Percentiles rank a stretch among this genome's conserved stretches.
These are phyloP conservation scores for Ogataea corticis DNA, from an alignment of 805 yeast species.

Conservation along the genomic window DNA sequence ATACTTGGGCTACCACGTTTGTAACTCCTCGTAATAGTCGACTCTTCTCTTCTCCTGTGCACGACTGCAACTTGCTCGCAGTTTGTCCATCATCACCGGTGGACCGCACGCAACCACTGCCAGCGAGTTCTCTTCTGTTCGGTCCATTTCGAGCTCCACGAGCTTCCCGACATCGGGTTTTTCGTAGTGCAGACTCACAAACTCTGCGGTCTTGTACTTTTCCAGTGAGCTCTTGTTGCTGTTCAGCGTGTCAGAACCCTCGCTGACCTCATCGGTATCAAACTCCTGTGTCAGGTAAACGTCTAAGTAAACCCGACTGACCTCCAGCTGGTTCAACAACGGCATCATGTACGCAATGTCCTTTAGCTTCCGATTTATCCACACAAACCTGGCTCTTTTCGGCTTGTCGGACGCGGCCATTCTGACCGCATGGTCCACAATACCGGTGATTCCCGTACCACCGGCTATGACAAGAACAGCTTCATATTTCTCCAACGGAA, in stretches of 20 bases:
- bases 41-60: slow-evolving; percentile 48
- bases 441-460: slow-evolving; percentile 69
- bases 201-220: slow-evolving; percentile 28
- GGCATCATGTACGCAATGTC: slow-evolving; percentile 48
- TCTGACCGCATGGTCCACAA: slow-evolving; percentile 38
- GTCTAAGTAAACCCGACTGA: slow-evolving; percentile 30
- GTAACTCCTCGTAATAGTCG: slow-evolving; percentile 73
- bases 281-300: slow-evolving; percentile 38
- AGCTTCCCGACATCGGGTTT: slow-evolving; percentile 40
- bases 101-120: slow-evolving; percentile 51
- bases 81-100: slow-evolving; percentile 46
- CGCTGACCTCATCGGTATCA: slow-evolving; percentile 4
- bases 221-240: slow-evolving; percentile 32
- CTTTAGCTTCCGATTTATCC: slow-evolving; percentile 58
- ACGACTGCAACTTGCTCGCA: slow-evolving; percentile 48
- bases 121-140: slow-evolving; percentile 36
- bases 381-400: slow-evolving; percentile 45
- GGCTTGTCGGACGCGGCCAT: slow-evolving; percentile 28
- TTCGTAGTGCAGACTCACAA: slow-evolving; percentile 39
- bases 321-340: slow-evolving; percentile 35
- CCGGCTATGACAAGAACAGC: slow-evolving; percentile 61
- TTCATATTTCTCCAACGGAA: slow-evolving; percentile 49
- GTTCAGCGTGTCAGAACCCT: not conserved
- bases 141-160: slow-evolving; percentile 34
- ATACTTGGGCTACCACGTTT: slow-evolving; percentile 68